Conservation (phyloP, 192 early-diverging fungal genomes). For the Funneliformis mosseae region DNA sequence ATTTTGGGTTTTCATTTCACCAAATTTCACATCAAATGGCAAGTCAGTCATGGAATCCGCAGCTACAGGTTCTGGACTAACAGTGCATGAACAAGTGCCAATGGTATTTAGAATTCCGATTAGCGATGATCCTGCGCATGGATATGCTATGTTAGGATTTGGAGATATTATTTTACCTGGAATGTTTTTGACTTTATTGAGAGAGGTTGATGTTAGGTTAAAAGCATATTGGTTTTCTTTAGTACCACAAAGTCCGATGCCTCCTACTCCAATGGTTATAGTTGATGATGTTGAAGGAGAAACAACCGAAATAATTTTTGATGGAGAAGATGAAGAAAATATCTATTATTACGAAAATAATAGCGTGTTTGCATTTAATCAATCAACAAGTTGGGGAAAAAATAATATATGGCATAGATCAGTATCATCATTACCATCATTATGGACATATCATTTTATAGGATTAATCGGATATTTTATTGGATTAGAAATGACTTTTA, state of each 20-base stretch:
- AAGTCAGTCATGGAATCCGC: slow-evolving; percentile 50
- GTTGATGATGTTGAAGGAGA: neutral
- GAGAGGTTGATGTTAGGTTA: slow-evolving; percentile 40
- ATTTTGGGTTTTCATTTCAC: slow-evolving; percentile 48
- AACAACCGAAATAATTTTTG: neutral
- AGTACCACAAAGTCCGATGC: neutral
- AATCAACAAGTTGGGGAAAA: neutral
- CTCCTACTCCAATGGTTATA: neutral
- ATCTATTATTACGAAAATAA: neutral
- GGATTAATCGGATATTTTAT: slow-evolving; percentile 40
- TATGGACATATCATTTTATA: slow-evolving; percentile 45
- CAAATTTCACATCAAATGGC: slow-evolving; percentile 41
- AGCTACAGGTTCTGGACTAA: slow-evolving; percentile 44
- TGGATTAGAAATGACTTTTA: slow-evolving; percentile 45
- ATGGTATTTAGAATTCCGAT: slow-evolving; percentile 46
- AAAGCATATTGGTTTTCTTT: slow-evolving; percentile 31
- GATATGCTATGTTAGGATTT: slow-evolving; percentile 48
- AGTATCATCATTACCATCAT: slow-evolving; percentile 28
- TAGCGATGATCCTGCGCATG: slow-evolving; percentile 16
- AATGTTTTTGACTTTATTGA: slow-evolving; percentile 41
- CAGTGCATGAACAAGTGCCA: slow-evolving; percentile 44
- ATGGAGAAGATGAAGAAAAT: neutral
- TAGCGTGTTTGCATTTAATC: neutral
- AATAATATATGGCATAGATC: neutral
- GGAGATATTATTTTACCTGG: slow-evolving; percentile 46